Evolutionary conservation across 1,139 yeast species (phyloP).

Genomic region (Hansenula sp.): DNA sequence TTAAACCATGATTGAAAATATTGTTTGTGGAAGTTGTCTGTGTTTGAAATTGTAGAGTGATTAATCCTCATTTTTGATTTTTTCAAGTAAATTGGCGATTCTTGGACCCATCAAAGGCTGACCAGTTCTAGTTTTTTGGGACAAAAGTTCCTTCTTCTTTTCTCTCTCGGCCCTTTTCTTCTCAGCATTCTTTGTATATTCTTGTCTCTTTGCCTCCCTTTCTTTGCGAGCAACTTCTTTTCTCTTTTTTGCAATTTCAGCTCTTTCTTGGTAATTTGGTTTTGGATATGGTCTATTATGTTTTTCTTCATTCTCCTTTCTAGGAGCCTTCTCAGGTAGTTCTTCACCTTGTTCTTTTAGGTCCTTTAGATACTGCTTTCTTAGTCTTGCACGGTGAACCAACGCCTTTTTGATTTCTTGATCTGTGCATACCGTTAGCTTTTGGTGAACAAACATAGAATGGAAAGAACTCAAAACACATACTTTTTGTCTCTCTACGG

Average conservation of each 20-base stretch:
- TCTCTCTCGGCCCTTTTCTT: constrained; percentile 34
- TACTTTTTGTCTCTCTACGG: constrained; percentile 20
- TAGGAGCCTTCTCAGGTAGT: constrained; percentile 31
- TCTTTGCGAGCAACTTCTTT: constrained; percentile 33
- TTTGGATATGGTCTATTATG: constrained; percentile 21
- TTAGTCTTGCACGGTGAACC: constrained; percentile 76
- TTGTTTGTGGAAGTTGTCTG: too few species aligned
- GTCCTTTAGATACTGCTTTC: constrained; percentile 78
- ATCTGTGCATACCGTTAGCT: too few species aligned
- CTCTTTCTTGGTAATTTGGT: constrained; percentile 39
- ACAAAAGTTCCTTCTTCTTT: constrained; percentile 43
- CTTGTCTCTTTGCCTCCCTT: constrained; percentile 26
- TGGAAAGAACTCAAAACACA: too few species aligned
- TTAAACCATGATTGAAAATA: constrained; percentile 2
- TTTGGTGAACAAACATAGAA: too few species aligned
- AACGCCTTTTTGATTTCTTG: constrained; percentile 61
- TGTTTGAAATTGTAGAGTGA: constrained; percentile 2
- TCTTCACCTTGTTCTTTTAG: constrained; percentile 65
- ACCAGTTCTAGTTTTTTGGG: constrained; percentile 65
- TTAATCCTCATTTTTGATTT: constrained; percentile 50
- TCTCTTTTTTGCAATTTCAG: constrained; percentile 40
- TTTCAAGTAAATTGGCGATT: constrained; percentile 71
- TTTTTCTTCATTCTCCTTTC: constrained; percentile 17
- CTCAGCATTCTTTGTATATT: constrained; percentile 25
- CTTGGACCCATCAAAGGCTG: constrained; percentile 93